These are phyloP conservation scores for Ascochyta fabae DNA, from an alignment of 2,329 filamentous ascomycete species.

Conservation along the genomic window DNA sequence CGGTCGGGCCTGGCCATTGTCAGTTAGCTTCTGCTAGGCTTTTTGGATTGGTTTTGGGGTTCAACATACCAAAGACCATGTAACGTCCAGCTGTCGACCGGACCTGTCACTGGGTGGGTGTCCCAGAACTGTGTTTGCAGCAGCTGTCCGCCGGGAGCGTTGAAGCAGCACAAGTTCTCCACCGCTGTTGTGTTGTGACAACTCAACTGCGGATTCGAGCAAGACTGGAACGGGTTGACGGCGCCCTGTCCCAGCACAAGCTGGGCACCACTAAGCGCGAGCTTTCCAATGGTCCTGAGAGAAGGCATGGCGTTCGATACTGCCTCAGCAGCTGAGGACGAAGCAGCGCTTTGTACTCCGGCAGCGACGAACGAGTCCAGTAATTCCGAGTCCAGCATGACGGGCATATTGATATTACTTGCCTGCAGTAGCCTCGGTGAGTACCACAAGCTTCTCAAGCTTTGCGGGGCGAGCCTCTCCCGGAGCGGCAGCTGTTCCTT, in stretches of 20 bases:
- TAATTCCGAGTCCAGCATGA: slow-evolving; percentile 31
- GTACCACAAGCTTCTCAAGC: slow-evolving; percentile 31
- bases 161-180: slow-evolving; percentile 76
- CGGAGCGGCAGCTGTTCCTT: slow-evolving; percentile 29
- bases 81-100: slow-evolving; percentile 74
- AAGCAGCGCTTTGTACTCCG: slow-evolving; percentile 38
- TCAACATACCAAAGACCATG: slow-evolving; percentile 69
- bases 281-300: slow-evolving; percentile 45
- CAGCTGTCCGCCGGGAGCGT: slow-evolving; percentile 72
- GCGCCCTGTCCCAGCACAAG: slow-evolving; percentile 31
- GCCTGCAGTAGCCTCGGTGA: slow-evolving; percentile 9
- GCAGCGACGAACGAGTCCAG: slow-evolving; percentile 12
- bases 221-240: slow-evolving; percentile 29
- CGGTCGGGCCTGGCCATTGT: slow-evolving; percentile 52
- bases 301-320: slow-evolving; percentile 43
- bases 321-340: slow-evolving; percentile 25
- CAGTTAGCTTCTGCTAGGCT: background rate
- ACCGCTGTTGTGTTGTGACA: slow-evolving; percentile 68
- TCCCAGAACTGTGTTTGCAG: slow-evolving; percentile 83
- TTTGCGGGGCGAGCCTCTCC: slow-evolving; percentile 38
- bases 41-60: background rate
- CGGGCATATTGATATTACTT: slow-evolving; percentile 23
- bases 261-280: slow-evolving; percentile 36
- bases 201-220: slow-evolving; percentile 58
- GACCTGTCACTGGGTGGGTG: slow-evolving; percentile 67